Base-by-base conservation (phyloP, 257 asterid genomes). In the Ilex aquifolium region DNA sequence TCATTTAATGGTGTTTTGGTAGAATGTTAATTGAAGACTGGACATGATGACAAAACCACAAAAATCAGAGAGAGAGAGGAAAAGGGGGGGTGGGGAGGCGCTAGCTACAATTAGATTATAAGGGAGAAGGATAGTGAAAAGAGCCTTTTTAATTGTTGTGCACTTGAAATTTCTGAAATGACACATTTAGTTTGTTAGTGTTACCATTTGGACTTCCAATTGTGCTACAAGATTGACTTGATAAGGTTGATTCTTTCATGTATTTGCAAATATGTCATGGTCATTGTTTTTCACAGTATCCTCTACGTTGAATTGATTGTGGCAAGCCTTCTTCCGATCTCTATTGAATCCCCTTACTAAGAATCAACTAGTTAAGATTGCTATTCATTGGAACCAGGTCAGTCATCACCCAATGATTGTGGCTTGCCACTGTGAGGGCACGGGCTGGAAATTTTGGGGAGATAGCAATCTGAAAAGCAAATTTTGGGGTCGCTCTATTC, bases 401-500 rank as follows among this genome's bases (percentile, higher is more conserved):
- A 70, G 74, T 59, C 74, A 69, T 61, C 74, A 69, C 53, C 74
- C 74, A 60, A 57, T 64, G 63, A 57, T 58, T 63, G 60, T 69
- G 36, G 74, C 74, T 11, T 63, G 69, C 49, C 27, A 69, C 27
- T 69, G 74, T 57, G 75, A 70, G 56, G 75, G 75, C 6, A 57
- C 64, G 3, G 70, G 70, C 32, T 70, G 70, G 75, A 70, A 59
- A 11, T 57, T 70, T 44, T 70, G 70, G 69, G 75, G 70, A 4
- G 75, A 70, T 48, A 70, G 62, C 15, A 69, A 50, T 50, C 56
- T 69, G 54, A 69, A 50, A 50, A 63, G 60, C 2, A 69, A 63
- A 64, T 70, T 70, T 59, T 70, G 75, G 75, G 75, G 75, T 17
- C 65, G 70, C 15, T 70, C 75, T n/a, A 70, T 70, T 36, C 75